Percentiles rank a stretch among this genome's conserved stretches.
Evolutionary conservation across 2,329 filamentous ascomycete genomes (phyloP).

Genomic region (Calonectria multiphialidica): DNA sequence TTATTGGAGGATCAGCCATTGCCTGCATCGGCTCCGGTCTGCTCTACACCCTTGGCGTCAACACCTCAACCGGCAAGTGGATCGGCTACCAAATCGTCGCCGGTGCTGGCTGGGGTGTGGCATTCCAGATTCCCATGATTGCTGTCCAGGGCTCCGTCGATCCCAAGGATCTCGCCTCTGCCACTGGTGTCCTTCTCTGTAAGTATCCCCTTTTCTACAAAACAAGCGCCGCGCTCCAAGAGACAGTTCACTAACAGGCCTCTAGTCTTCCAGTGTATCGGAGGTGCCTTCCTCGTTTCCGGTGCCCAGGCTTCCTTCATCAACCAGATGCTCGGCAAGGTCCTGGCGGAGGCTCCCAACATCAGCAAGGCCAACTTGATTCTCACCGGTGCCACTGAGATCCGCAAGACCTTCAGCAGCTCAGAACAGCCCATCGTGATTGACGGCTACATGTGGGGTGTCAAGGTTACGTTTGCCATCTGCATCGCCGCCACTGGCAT

Average conservation of each 20-base stretch:
- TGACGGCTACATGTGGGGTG: slow-evolving; percentile 71
- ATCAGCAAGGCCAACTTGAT: slow-evolving; percentile 53
- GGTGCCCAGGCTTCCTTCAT: slow-evolving; percentile 61
- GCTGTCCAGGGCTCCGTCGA: slow-evolving; percentile 57
- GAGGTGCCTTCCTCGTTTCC: slow-evolving; percentile 63
- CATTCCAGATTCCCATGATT: slow-evolving; percentile 64
- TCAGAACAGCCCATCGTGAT: slow-evolving; percentile 67
- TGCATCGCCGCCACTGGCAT: slow-evolving; percentile 61
- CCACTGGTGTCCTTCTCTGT: slow-evolving; percentile 61
- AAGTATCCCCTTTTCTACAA: slow-evolving; percentile 31
- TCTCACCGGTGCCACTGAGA: slow-evolving; percentile 64
- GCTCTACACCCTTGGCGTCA: slow-evolving; percentile 54
- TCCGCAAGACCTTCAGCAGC: slow-evolving; percentile 63
- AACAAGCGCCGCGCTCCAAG: not conserved
- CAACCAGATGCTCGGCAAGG: slow-evolving; percentile 55
- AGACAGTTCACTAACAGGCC: slow-evolving; percentile 23
- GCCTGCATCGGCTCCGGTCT: slow-evolving; percentile 58
- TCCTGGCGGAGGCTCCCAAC: slow-evolving; percentile 50
- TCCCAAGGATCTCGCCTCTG: slow-evolving; percentile 58
- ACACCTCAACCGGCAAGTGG: slow-evolving; percentile 57
- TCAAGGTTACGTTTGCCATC: slow-evolving; percentile 73
- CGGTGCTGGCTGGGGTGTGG: slow-evolving; percentile 60
- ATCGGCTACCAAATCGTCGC: slow-evolving; percentile 66
- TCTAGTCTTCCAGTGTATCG: slow-evolving; percentile 61
- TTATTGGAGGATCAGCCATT: slow-evolving; percentile 59